Base-by-base conservation (phyloP, 2,329 filamentous ascomycete species). In the Nakataea oryzae region DNA sequence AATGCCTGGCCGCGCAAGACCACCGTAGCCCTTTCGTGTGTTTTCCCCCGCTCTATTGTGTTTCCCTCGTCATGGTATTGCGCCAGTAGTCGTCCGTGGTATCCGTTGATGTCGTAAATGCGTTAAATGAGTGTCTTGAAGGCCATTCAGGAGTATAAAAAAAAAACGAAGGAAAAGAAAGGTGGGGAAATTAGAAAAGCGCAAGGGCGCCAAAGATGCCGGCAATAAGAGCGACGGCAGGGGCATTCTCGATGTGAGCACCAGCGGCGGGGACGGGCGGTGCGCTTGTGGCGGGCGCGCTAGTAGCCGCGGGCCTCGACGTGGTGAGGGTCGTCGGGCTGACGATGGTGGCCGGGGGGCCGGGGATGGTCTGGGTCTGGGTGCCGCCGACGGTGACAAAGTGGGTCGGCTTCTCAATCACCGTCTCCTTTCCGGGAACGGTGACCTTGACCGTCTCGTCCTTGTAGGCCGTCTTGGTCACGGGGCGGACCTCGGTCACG, bases 371-470 rank as follows among this genome's bases (percentile, higher is more conserved):
- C 5, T 64, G 61, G 64, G 74, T 68, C 54, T 69, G 65, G 27
- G 71, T 73, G 62, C 68, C 68, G 57, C 73, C 64, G 61, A 73
- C 72, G 41, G 74, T 73, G 41, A 66, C 60, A 61, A 70, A 66
- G 28, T 71, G 71, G 50, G 71, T 65, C 50, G 71, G 72, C 65
- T 72, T 69, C 32, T 69, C 62, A 12, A 74, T 76, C 29, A 75
- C 69, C 14, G 74, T 75, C 57, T 70, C 63, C 59, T 67, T 70
- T 6, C 57, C 66, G 11, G 67, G 70, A 5, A 70, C 70, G 30
- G 75, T 71, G n/a, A 76, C 71, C n/a, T 73, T 73, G 56, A 77
- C 65, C 14, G 78, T 80, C 8, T 73, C 72, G 13, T 74, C 73
- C 41, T 77, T 68, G 61, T 75, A 67, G 61, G 68, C 68, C 28